phyloP scores from a whole-genome alignment of 495 filamentous ascomycete species.

The Podospora tetraspora region DNA sequence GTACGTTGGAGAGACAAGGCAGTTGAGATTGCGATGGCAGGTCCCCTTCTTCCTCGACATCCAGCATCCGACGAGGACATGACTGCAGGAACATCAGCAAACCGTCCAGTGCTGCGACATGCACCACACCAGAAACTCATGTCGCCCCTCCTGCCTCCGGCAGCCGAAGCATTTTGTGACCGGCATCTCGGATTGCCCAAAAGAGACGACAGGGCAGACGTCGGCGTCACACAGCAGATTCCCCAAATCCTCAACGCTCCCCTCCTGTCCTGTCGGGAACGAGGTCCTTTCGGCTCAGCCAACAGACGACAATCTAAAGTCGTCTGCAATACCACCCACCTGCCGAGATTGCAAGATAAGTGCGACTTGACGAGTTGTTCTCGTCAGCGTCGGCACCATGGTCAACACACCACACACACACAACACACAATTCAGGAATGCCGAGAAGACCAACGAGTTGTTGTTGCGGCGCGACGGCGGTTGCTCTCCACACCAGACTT shows the following conservation, averaged over 20 bases:
- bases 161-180: conserved; percentile 1
- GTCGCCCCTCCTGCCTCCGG: not conserved
- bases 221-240: conserved; percentile 5
- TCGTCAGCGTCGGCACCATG: not conserved
- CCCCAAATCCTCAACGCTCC: not conserved
- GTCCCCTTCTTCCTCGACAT: not conserved
- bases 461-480: not conserved
- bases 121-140: too few species aligned
- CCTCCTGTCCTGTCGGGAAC: not conserved
- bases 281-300: conserved; percentile 16
- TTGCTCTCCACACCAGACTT: not conserved
- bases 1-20: not conserved
- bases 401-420: not conserved
- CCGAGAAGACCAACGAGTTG: conserved; percentile 4
- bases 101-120: not conserved
- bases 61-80: not conserved
- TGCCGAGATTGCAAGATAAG: conserved; percentile 8
- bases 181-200: conserved; percentile 13
- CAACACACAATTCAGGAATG: not conserved
- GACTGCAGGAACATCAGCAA: not conserved
- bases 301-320: conserved; percentile 10
- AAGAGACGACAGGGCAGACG: conserved; percentile 2
- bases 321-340: conserved; percentile 13
- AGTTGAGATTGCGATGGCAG: conserved; percentile 4
- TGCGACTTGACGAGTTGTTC: not conserved